Conservation (phyloP, 2,329 filamentous ascomycete species). For the Cyphellophora attinorum region DNA sequence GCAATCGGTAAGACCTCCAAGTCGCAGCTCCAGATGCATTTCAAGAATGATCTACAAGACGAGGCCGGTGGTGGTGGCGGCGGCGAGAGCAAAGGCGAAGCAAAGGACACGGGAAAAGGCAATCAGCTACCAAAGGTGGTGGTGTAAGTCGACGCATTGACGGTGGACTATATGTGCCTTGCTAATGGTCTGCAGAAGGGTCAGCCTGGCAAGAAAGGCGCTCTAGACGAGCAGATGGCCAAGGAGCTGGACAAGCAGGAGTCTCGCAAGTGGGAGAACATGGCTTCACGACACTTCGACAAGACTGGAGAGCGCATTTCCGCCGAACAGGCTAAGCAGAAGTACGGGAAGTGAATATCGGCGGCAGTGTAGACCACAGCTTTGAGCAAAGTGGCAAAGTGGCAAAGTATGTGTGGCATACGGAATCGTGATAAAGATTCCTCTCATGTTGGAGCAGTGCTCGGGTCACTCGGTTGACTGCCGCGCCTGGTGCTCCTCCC, state of each 20-base stretch:
- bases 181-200: too few species aligned
- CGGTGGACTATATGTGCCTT: too few species aligned
- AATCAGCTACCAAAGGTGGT: too few species aligned
- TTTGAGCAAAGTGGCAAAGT: too few species aligned
- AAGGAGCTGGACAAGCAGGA: slow-evolving; percentile 10
- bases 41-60: slow-evolving; percentile 1
- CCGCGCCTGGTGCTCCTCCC: too few species aligned
- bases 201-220: slow-evolving; percentile 2
- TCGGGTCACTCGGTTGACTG: too few species aligned
- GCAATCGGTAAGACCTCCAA: slow-evolving; percentile 2
- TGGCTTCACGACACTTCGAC: slow-evolving; percentile 19
- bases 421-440: too few species aligned
- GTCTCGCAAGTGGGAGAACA: slow-evolving; percentile 11
- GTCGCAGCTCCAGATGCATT: neutral
- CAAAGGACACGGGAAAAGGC: neutral
- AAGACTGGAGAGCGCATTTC: slow-evolving; percentile 17
- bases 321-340: slow-evolving; percentile 10
- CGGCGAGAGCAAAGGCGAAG: slow-evolving; percentile 8
- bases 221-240: slow-evolving; percentile 3
- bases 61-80: neutral
- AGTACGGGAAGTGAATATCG: too few species aligned
- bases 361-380: too few species aligned
- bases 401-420: too few species aligned
- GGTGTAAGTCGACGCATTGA: too few species aligned
- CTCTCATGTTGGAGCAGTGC: too few species aligned